A percentile compares a stretch with the other conserved stretches of the same genome.
These are phyloP conservation scores for Skeletonema potamos DNA, from an alignment of 108 stramenopile species.

Conservation along the genomic window DNA sequence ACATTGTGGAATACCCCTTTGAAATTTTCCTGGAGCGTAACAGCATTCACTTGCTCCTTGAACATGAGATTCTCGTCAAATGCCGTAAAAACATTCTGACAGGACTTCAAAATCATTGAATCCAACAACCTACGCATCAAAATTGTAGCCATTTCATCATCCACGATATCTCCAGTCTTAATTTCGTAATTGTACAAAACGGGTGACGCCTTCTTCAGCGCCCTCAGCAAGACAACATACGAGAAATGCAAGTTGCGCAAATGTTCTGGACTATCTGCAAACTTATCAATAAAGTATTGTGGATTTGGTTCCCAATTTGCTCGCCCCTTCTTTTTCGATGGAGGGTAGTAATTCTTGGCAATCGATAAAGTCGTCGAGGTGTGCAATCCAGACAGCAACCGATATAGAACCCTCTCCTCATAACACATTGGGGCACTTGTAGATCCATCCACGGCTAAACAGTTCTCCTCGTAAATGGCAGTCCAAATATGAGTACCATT, in stretches of 20 bases:
- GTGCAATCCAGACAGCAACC: constrained; percentile 87
- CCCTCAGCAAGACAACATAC: constrained; percentile 89
- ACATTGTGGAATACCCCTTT: constrained; percentile 94
- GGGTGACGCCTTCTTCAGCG: constrained; percentile 78
- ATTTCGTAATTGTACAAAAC: constrained; percentile 79
- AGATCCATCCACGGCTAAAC: constrained; percentile 56
- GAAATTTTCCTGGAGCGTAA: constrained; percentile 79
- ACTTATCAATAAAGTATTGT: constrained; percentile 82
- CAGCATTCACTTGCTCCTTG: constrained; percentile 49
- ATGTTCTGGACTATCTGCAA: constrained; percentile 78
- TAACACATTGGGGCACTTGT: constrained; percentile 66
- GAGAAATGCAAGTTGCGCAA: constrained; percentile 94
- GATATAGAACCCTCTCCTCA: constrained; percentile 91
- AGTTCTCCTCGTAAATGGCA: constrained; percentile 93
- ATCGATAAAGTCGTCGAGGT: constrained; percentile 87
- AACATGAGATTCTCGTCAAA: constrained; percentile 96
- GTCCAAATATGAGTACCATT: constrained; percentile 92
- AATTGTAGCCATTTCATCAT: constrained; percentile 78
- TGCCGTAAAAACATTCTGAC: constrained; percentile 82
- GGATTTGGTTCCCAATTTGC: constrained; percentile 82
- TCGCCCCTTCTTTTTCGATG: constrained; percentile 78
- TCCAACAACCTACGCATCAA: constrained; percentile 75
- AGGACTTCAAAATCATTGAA: constrained; percentile 74
- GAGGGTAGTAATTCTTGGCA: constrained; percentile 90
- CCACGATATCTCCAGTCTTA: constrained; percentile 76